Evolutionary conservation across 1,284 basidiomycete species (phyloP), one percentile per base, ranked within the genome.

Genomic region (Coriolopsis trogii): DNA sequence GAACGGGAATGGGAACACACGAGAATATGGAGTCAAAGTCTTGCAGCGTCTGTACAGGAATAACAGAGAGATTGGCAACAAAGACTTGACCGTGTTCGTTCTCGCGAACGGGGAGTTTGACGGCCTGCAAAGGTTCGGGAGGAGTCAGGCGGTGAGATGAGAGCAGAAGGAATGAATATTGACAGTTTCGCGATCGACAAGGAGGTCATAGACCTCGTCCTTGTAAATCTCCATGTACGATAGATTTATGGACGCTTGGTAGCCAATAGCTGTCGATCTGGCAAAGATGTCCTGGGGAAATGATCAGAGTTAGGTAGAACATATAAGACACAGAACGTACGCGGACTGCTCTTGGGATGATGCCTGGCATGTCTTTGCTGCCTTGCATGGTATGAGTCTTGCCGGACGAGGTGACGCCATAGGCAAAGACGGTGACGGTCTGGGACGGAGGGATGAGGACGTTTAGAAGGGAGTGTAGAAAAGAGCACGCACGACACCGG

Each of bases 301-400:
- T n/a, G 8, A 30, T 10, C 26, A 12, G 36, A 31, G 3, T 12
- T 10, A 29, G 16, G 26, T 3, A 9, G 18, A 10, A 10, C 7
- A 23, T 16, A 43, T 21, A 21, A 8, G 21, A n/a, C n/a, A n/a
- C n/a, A n/a, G n/a, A n/a, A 60, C 77, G 41, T 49, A 85, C 89
- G 63, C 81, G 68, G 16, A 92, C 83, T 2, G 84, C 82, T 39
- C 88, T 77, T n/a, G 88, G 88, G 55, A 93, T 92, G 43, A 93
- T 82, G 0, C 91, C 91, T 26, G 88, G 87, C 34, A 88, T 74
- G 0, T 71, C 46, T 33, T 70, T 74, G 4, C 78, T 84, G 26
- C 91, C 91, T 67, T 93, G 90, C 87, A 94, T 93, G 0, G 91
- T 93, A 68, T 91, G 83, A 0, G 89, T 90, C 73, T 91, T 91